A percentile compares a stretch with the other conserved stretches of the same genome.
phyloP scores from a whole-genome alignment of 441 rosid genomes.

The Theobroma grandiflorum region DNA sequence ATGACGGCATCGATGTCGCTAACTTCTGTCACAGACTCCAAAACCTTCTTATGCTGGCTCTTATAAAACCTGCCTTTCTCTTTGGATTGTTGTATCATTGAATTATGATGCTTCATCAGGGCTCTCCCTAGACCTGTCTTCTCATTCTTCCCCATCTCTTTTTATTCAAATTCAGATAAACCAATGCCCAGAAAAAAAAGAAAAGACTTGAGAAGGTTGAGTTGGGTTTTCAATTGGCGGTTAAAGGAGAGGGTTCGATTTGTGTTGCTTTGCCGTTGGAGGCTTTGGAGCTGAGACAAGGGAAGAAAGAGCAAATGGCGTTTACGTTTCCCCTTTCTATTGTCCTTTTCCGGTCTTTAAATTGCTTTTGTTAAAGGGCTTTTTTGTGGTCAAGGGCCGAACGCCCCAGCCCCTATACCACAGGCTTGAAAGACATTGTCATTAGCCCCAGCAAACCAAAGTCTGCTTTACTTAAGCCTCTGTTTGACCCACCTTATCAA shows the following conservation, averaged over 20 bases:
- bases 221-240: background rate
- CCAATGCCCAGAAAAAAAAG: background rate
- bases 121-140: conserved; percentile 81
- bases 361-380: background rate
- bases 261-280: background rate
- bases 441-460: no score
- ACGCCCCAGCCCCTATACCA: background rate
- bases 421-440: no score
- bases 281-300: background rate
- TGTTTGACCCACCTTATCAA: no score
- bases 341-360: no score
- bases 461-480: no score
- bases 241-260: background rate
- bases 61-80: conserved; percentile 73
- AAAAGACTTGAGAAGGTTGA: background rate
- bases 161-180: background rate
- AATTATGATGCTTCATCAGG: conserved; percentile 89
- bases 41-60: conserved; percentile 70
- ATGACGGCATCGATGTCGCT: conserved; percentile 84
- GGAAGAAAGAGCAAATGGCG: background rate
- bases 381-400: background rate
- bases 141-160: conserved; percentile 79
- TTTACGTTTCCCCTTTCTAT: no score
- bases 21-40: conserved; percentile 83
- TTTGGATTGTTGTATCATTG: conserved; percentile 77